These are phyloP conservation scores for Phaeotremella fagi DNA, from an alignment of 768 basidiomycete genomes.

Conservation along the genomic window DNA sequence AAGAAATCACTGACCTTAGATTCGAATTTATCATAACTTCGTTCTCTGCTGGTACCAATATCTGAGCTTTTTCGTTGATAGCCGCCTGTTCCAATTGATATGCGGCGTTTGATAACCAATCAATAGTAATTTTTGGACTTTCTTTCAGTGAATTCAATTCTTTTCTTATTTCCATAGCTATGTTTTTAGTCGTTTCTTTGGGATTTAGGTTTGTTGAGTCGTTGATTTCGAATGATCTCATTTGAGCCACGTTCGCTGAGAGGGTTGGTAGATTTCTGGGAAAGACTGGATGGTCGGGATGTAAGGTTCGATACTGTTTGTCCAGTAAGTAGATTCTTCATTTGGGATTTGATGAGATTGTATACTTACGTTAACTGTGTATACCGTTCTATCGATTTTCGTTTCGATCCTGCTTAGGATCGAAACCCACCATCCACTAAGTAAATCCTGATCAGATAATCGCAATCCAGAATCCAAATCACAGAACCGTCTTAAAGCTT, in stretches of 20 bases:
- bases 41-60: constrained; percentile 1
- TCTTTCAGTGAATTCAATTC: background rate
- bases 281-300: background rate
- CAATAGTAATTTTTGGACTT: background rate
- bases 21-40: constrained; percentile 4
- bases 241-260: constrained; percentile 1
- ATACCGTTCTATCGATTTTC: background rate
- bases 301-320: background rate
- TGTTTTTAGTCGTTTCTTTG: background rate
- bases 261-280: constrained; percentile 3
- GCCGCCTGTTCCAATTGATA: constrained; percentile 1
- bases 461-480: background rate
- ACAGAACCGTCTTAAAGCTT: background rate
- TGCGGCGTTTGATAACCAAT: constrained; percentile 3
- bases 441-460: background rate
- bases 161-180: background rate
- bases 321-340: background rate
- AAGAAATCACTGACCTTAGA: background rate
- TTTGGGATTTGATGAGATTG: background rate
- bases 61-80: background rate
- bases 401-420: background rate
- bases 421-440: constrained; percentile 1
- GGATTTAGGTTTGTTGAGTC: background rate
- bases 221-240: background rate
- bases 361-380: background rate